A percentile compares a stretch with the other conserved stretches of the same genome.
These are phyloP conservation scores for Trichoderma endophyticum DNA, from an alignment of 2,329 filamentous ascomycete species.

Conservation along the genomic window DNA sequence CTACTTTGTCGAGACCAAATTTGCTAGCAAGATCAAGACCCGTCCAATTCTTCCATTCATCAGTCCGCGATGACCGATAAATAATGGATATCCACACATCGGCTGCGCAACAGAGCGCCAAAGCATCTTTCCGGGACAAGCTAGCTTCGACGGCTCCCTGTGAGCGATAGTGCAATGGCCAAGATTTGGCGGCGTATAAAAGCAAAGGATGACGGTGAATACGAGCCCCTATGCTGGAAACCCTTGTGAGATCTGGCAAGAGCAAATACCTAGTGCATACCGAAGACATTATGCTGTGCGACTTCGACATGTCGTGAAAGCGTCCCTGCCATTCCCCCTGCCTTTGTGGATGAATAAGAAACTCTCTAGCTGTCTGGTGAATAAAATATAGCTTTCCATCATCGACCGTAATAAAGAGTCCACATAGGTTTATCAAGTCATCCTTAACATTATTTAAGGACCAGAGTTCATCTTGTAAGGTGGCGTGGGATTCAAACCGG, in stretches of 20 bases:
- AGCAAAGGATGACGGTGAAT: not conserved
- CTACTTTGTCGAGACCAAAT: not conserved
- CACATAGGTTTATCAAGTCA: not conserved
- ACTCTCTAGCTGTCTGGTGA: conserved; percentile 13
- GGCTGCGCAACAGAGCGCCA: not conserved
- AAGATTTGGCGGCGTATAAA: not conserved
- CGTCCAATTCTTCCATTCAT: not conserved
- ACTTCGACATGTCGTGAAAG: not conserved
- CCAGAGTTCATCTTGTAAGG: not conserved
- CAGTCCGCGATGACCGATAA: too few species aligned
- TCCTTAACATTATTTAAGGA: not conserved
- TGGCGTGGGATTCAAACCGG: not conserved
- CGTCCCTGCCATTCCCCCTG: not conserved
- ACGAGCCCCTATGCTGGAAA: too few species aligned
- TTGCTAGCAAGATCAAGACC: not conserved
- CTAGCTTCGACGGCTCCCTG: not conserved
- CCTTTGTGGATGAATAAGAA: not conserved
- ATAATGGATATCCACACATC: not conserved
- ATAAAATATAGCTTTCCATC: conserved; percentile 4
- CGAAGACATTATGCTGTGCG: not conserved
- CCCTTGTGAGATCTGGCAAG: not conserved
- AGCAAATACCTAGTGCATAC: not conserved
- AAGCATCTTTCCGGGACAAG: not conserved
- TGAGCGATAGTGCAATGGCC: not conserved
- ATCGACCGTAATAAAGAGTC: conserved; percentile 5